These are phyloP conservation scores for Cymbopogon citratus DNA, from an alignment of 176 grass and related monocot species.

Conservation along the genomic window DNA sequence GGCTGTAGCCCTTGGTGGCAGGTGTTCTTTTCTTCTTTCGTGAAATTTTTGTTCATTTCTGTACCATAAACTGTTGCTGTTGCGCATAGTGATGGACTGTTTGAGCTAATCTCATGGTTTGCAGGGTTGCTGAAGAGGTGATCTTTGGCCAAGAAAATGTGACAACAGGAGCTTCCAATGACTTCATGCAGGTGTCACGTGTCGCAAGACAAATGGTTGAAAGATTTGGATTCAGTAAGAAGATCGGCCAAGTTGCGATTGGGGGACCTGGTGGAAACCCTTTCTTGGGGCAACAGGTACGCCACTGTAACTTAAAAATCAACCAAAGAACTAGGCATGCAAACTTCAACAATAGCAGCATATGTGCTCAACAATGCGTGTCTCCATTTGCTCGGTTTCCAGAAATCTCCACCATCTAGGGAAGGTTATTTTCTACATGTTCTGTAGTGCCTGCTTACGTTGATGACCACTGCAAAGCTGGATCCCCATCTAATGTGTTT, in stretches of 20 bases:
- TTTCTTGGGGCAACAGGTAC: constrained; percentile 98
- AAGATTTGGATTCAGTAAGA: constrained; percentile 97
- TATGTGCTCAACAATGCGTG: background rate
- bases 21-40: constrained; percentile 13
- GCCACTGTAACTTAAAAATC: background rate
- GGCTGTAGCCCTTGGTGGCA: constrained; percentile 98
- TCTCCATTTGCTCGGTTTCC: background rate
- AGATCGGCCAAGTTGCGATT: constrained; percentile 87
- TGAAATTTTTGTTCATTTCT: background rate
- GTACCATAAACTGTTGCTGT: background rate
- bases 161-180: constrained; percentile 91
- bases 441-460: background rate
- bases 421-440: background rate
- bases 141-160: constrained; percentile 94
- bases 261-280: constrained; percentile 92
- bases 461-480: background rate
- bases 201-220: constrained; percentile 99
- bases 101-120: background rate
- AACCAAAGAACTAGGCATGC: too few species aligned
- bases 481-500: background rate
- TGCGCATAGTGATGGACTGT: background rate
- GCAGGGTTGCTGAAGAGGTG: constrained; percentile 98
- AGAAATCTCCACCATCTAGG: background rate
- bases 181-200: constrained; percentile 96
- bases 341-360: too few species aligned